Evolutionary conservation across 2,329 filamentous ascomycete genomes (phyloP).

Genomic region (Sporothrix brunneoviolacea): DNA sequence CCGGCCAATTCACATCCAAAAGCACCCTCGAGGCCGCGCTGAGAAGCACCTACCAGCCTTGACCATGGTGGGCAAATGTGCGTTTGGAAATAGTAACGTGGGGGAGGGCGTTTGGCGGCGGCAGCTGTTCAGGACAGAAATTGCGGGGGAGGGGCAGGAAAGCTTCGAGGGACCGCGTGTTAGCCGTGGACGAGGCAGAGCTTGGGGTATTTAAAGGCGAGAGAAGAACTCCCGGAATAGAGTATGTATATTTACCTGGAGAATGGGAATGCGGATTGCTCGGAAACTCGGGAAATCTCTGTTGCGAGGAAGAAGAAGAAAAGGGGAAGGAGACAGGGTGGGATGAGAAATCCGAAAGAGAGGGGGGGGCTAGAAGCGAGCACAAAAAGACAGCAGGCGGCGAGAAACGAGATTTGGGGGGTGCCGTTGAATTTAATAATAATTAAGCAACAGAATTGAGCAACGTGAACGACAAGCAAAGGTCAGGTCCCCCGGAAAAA

Average conservation of each 20-base stretch:
- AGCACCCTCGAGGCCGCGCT: neutral
- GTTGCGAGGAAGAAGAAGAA: neutral
- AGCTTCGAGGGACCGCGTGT: conserved; percentile 1
- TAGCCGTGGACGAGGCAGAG: neutral
- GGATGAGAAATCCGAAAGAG: neutral
- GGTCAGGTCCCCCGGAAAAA: too few relatives aligned
- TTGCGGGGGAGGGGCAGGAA: conserved; percentile 23
- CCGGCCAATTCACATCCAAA: neutral
- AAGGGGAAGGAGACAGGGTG: neutral
- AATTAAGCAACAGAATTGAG: neutral
- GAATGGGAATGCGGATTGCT: neutral
- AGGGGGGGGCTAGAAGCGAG: neutral
- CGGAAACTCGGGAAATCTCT: neutral
- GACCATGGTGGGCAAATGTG: conserved; percentile 28
- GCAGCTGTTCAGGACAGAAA: neutral
- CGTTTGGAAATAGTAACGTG: neutral
- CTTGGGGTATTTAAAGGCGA: neutral
- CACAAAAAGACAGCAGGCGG: neutral
- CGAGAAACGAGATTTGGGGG: neutral
- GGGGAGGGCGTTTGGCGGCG: neutral
- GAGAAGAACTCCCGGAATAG: too few relatives aligned
- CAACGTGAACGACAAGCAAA: neutral
- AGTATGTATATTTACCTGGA: neutral
- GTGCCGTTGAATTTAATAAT: neutral
- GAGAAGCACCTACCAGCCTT: conserved; percentile 29